Evolutionary conservation across 176 grass and related monocot genomes (phyloP), one percentile per base, ranked within the genome.

Genomic region (Musa beccarii): DNA sequence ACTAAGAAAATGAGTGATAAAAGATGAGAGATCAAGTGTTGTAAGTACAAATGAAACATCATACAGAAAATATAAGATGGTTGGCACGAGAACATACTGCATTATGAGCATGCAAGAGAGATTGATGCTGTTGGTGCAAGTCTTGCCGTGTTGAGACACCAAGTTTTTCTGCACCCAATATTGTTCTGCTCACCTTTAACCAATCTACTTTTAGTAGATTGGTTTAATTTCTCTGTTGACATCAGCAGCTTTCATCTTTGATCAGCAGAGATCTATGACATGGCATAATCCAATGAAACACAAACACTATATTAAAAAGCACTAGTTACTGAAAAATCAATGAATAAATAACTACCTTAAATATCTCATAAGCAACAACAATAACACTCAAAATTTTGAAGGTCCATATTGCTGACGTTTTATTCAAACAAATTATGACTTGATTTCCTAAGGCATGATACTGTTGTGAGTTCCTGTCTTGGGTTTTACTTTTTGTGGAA

Each of bases 81-180:
- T 62, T 17, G 20, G 15, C 15, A 17, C 1, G 20, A 17, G 20
- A 50, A 87, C 89, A 65, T 92, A 96, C 92, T 57, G 83, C 87
- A 51, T 78, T 87, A 69, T 96, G 87, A 59, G 92, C 80, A 81
- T 96, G 92, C 61, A 96, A 82, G n/a, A 96, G 89, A 52, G 92
- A 96, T 68, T 96, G 89, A 20, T 89, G 79, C 77, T 96, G 92
- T 80, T 85, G 81, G 81, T 96, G 92, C 79, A 96, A 86, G 50
- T 96, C 92, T 81, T 89, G 92, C 85, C 89, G 92, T 83, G 92
- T 92, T 23, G 89, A 92, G 43, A 85, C 86, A 73, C 92, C 92
- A 77, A 96, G 84, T 10, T 92, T 89, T 89, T 96, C 92, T 52
- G 92, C 87, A 57, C 92, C 92, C 52, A 96, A 78, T 73, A 89